These are phyloP conservation scores for Akebia trifoliata DNA, from an alignment of 164 flowering plant species.

Conservation along the genomic window DNA sequence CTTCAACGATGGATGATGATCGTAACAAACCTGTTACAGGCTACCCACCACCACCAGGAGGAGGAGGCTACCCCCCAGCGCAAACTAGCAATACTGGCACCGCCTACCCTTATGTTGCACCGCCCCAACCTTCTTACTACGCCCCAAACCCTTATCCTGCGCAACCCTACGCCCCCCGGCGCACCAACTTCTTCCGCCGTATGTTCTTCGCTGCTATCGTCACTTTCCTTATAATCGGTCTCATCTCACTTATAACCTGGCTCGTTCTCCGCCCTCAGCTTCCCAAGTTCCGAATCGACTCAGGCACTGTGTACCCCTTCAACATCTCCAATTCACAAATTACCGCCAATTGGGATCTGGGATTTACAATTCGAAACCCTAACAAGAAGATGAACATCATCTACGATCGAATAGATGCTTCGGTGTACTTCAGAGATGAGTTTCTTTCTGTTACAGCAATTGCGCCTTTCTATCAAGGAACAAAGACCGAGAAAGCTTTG, in stretches of 20 bases:
- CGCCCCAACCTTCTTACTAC: conserved; percentile 15
- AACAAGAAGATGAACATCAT: conserved; percentile 48
- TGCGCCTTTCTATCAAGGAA: conserved; percentile 51
- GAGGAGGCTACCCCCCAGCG: too few relatives aligned
- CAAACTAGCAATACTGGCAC: conserved; percentile 11
- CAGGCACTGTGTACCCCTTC: conserved; percentile 41
- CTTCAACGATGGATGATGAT: conserved; percentile 6
- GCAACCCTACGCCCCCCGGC: conserved; percentile 9
- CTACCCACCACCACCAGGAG: conserved; percentile 13
- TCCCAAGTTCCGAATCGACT: conserved; percentile 50
- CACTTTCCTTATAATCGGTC: conserved; percentile 19
- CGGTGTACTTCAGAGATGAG: conserved; percentile 15
- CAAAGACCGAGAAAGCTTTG: conserved; percentile 22
- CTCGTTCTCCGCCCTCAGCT: conserved; percentile 57
- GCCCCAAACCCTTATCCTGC: conserved; percentile 11
- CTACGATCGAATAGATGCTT: conserved; percentile 30
- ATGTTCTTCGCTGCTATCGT: conserved; percentile 11
- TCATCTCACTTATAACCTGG: conserved; percentile 24
- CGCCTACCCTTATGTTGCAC: conserved; percentile 12
- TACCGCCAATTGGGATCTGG: conserved; percentile 34
- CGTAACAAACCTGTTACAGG: conserved; percentile 20
- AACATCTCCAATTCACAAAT: conserved; percentile 26
- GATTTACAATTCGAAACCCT: conserved; percentile 45
- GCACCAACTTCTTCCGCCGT: conserved; percentile 22
- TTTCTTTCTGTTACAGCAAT: conserved; percentile 31